Evolutionary conservation across 257 asterid species (phyloP), one percentile per base, ranked within the genome.

Genomic region (Salvia hispanica): DNA sequence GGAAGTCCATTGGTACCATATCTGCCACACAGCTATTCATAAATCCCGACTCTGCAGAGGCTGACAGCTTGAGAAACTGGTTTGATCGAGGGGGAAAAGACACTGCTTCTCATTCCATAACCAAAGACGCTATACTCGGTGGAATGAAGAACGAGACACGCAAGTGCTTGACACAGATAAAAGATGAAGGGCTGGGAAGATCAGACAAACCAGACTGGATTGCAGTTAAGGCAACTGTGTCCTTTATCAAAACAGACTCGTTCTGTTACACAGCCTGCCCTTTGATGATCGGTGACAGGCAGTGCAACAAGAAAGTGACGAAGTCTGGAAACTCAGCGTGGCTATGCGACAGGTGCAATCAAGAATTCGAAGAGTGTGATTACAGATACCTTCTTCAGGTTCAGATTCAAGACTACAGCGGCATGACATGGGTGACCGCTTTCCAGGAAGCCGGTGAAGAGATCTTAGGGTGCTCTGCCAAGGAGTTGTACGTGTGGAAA

Each of bases 201-300:
- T 89, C 95, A 9, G 91, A 88, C 63, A 94, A 85, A 78, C 91
- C 99, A 1, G 96, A 91, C 74, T 94, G 99, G 99, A 79, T 91
- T 61, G 84, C 96, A 5, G 94, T 87, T 37, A 94, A 84, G 80
- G 99, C 96, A 57, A 84, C 84, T 44, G 10, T 91, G 69, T 72
- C 96, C 9, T 94, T 88, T 68, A 83, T 94, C 73, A 94, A 86
- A 79, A 87, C 96, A 0, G 97, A 94, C 80, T 74, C 74, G 44
- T 87, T 91, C 73, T 91, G 88, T 75, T 94, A 94, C 71, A 87
- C 96, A 1, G 99, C 99, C 54, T 94, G 99, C 80, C 98, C 98
- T 12, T 62, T 94, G 77, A 87, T 82, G 91, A 83, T 86, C 53
- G 99, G 99, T 9, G 98, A 94, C 73, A 87, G 91, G 74, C 95